These are phyloP conservation scores for Davidsoniella virescens DNA, from an alignment of 2,329 filamentous ascomycete species.

Conservation along the genomic window DNA sequence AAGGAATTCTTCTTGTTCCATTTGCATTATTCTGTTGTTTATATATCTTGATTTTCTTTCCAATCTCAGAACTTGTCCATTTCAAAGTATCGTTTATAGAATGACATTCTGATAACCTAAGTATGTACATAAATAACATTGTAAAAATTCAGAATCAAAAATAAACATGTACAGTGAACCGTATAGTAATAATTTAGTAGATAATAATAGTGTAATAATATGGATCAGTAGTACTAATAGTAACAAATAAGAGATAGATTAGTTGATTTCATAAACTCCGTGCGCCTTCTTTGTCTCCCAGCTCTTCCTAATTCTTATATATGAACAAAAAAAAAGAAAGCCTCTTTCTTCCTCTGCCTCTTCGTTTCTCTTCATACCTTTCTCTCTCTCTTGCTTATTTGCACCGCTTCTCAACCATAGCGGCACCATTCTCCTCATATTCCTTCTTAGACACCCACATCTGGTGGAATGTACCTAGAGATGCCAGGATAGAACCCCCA, in stretches of 20 bases:
- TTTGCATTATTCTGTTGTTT: no score
- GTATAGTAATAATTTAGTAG: no score
- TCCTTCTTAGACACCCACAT: conserved; percentile 98
- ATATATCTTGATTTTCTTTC: no score
- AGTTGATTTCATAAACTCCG: conserved; percentile 1
- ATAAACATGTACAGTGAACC: no score
- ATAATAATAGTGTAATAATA: neutral
- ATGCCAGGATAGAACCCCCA: conserved; percentile 87
- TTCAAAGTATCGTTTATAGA: no score
- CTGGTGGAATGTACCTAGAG: conserved; percentile 94
- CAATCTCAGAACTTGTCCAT: no score
- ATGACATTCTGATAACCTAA: no score
- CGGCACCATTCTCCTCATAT: conserved; percentile 84
- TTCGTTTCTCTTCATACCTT: neutral
- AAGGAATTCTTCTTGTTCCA: no score
- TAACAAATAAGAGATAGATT: conserved; percentile 2
- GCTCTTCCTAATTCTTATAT: conserved; percentile 1
- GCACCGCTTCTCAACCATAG: conserved; percentile 90
- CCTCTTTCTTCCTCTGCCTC: no score
- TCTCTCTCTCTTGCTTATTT: conserved; percentile 37
- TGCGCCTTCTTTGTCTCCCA: conserved; percentile 3
- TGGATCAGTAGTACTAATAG: neutral
- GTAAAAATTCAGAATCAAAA: no score
- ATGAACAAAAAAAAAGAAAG: no score
- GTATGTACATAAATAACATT: no score